Base-by-base conservation (phyloP, 768 basidiomycete genomes). In the Boletellus emodensis region DNA sequence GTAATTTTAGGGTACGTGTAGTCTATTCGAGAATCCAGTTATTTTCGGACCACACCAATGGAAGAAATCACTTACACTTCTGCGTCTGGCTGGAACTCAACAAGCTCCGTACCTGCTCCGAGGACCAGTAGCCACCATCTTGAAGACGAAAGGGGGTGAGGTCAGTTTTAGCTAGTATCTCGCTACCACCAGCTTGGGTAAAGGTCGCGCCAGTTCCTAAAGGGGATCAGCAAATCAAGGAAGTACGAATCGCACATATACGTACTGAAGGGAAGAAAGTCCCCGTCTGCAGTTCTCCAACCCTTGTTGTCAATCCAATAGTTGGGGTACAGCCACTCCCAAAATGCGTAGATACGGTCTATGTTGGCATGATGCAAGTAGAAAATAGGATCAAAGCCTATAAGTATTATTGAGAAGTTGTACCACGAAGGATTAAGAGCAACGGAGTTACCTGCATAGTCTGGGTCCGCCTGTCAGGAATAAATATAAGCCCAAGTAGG, bases 291-390 rank as follows among this genome's bases (percentile, higher is more conserved):
- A 24, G 24, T 44, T 26, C 44, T 53, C 59, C 59, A 60, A 20
- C 59, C 59, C 0, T 22, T 20, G 0, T 26, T 20, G 17, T 4
- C 49, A 0, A 60, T 51, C 58, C 59, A 61, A 40, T 60, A 57
- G 1, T 57, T 3, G 4, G 59, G 49, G 24, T 60, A 60, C 17
- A 61, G 13, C 28, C 61, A 60, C 45, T 60, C 59, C 59, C 59
- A 60, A 28, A 60, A 54, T 3, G 59, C 55, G 10, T 54, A 57
- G 15, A 60, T 20, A 11, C 59, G 59, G 14, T 60, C 59, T 11
- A 60, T 45, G 24, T 58, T 60, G 30, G 46, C 43, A 15, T 60
- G 59, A 34, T 60, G 59, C 24, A 60, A n/a, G 40, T 26, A 57
- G 49, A 60, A 60, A 15, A 60, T 53, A 1, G 59, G 59, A 41